A percentile compares a stretch with the other conserved stretches of the same genome.
phyloP scores from a whole-genome alignment of 768 basidiomycete species.

The Podaxis sp. region DNA sequence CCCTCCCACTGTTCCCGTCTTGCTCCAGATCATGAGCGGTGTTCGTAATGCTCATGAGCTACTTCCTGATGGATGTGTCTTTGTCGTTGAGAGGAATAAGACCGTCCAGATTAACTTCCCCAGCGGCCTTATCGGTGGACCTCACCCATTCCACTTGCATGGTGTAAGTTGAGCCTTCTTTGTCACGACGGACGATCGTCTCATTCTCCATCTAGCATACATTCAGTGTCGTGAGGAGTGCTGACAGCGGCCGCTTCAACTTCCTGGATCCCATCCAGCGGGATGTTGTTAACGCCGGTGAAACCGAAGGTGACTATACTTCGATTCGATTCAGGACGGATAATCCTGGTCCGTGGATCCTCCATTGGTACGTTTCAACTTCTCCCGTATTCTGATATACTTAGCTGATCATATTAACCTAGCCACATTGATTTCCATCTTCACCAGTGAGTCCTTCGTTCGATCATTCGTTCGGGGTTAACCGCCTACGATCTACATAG shows the following conservation, averaged over 20 bases:
- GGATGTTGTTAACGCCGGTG: constrained; percentile 52
- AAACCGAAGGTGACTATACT: constrained; percentile 35
- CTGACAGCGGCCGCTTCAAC: constrained; percentile 38
- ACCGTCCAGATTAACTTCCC: constrained; percentile 49
- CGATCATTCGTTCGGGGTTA: neutral
- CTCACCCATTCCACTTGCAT: constrained; percentile 48
- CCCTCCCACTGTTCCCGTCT: constrained; percentile 41
- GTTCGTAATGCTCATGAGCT: constrained; percentile 36
- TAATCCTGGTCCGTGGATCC: constrained; percentile 65
- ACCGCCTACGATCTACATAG: constrained; percentile 9
- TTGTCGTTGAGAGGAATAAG: constrained; percentile 43
- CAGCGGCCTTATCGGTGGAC: constrained; percentile 23
- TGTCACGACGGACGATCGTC: neutral
- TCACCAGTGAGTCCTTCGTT: neutral
- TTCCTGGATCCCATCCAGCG: constrained; percentile 53
- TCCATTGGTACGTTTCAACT: constrained; percentile 34
- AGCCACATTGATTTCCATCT: constrained; percentile 16
- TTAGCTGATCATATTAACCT: neutral
- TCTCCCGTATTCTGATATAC: neutral
- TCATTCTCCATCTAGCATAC: constrained; percentile 23
- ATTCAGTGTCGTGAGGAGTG: constrained; percentile 45
- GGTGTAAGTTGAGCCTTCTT: constrained; percentile 34
- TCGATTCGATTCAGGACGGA: constrained; percentile 67
- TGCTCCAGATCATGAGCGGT: constrained; percentile 54
- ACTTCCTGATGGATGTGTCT: constrained; percentile 41